Evolutionary conservation across 2,329 filamentous ascomycete species (phyloP), one percentile per base, ranked within the genome.

Genomic region (Didymella pinodella): DNA sequence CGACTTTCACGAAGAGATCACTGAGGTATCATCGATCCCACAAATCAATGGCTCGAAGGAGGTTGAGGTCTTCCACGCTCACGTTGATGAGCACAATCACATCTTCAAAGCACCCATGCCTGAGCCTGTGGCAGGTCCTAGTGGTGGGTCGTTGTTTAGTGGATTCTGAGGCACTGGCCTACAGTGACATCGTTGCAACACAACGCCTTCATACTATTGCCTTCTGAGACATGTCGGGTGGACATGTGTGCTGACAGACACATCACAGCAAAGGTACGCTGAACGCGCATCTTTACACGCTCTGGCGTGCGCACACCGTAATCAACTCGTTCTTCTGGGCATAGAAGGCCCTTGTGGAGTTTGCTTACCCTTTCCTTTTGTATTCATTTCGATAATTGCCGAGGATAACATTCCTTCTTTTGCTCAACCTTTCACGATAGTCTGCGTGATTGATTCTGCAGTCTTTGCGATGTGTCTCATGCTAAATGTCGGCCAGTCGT

Each of bases 31-130:
- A 32, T 38, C 49, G 8, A 31, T 49, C 34, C 49, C 55, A 2
- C 55, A 58, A 31, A n/a, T 32, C 10, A 38, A 58, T 40, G 55
- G 55, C 45, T 28, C 55, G 14, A 52, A 40, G 4, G 45, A 58
- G 31, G 38, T 58, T 8, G 18, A 46, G 8, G 31, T 45, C 18
- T 44, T 45, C 16, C n/a, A 46, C 7, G n/a, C 44, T 26, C 55
- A 49, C n/a, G 26, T 53, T 16, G 44, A 53, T 11, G 25, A 28
- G 45, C 55, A 58, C 38, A n/a, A 28, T 2, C 53, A 55, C 14
- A 10, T 53, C 22, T 45, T 44, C 10, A 29, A 58, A 7, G 31
- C 41, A 4, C 36, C 22, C 14, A 43, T 36, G 16, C 44, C 47
- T 5, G 44, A 44, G 43, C n/a, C 52, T 43, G 36, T 20, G 12